Percentiles rank a stretch among this genome's conserved stretches.
Conservation (phyloP, 139 green algal species). For the Coelastrella sp. region DNA sequence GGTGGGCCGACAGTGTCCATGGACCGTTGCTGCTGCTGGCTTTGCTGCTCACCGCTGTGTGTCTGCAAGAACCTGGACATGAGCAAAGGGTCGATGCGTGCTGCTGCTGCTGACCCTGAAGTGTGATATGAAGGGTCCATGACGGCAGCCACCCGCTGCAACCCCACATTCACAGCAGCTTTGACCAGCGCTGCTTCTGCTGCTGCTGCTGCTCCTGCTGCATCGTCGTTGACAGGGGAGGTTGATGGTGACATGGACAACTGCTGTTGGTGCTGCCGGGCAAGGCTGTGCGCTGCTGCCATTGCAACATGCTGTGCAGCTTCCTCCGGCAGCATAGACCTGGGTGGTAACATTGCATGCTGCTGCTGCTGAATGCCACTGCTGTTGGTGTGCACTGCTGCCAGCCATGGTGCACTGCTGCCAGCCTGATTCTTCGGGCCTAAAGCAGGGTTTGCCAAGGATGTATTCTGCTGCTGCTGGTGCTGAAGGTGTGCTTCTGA, state of each 20-base stretch:
- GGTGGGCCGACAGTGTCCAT: no score
- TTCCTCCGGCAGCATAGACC: background rate
- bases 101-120: constrained; percentile 1
- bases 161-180: constrained; percentile 6
- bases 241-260: background rate
- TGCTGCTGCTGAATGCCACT: background rate
- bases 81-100: background rate
- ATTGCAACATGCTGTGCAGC: constrained; percentile 1
- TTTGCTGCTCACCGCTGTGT: background rate
- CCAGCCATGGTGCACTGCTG: background rate
- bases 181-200: background rate
- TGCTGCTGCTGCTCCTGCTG: constrained; percentile 8
- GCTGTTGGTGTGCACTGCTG: background rate
- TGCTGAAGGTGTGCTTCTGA: background rate
- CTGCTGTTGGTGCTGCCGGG: background rate
- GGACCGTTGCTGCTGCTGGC: background rate
- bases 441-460: background rate
- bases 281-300: background rate
- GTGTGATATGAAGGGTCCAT: no score
- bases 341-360: background rate
- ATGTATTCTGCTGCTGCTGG: background rate
- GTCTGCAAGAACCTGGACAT: background rate
- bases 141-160: background rate
- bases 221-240: background rate
- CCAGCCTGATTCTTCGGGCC: no score